Evolutionary conservation across 2,329 filamentous ascomycete species (phyloP).

Genomic region (Exophiala calicioides): DNA sequence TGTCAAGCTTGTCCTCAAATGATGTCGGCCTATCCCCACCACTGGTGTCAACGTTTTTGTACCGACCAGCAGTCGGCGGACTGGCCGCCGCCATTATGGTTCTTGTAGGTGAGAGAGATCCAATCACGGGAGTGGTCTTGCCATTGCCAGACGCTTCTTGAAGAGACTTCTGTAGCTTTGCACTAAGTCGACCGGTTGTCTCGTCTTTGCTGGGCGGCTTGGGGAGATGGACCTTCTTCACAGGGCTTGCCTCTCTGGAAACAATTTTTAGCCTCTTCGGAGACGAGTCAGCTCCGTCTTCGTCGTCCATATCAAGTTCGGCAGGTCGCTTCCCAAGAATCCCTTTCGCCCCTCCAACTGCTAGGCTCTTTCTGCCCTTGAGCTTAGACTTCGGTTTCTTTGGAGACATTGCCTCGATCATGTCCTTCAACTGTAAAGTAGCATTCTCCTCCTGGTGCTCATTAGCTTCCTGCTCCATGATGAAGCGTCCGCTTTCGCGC

Average conservation of each 20-base stretch:
- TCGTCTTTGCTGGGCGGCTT: conserved; percentile 69
- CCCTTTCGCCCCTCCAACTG: conserved; percentile 72
- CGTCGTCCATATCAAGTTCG: conserved; percentile 66
- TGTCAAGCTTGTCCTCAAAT: conserved; percentile 35
- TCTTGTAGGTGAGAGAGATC: conserved; percentile 53
- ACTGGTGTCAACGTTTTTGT: conserved; percentile 49
- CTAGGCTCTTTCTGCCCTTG: conserved; percentile 72
- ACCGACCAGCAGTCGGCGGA: conserved; percentile 58
- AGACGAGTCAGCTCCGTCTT: conserved; percentile 57
- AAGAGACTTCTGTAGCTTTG: conserved; percentile 43
- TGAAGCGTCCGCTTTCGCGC: conserved; percentile 60
- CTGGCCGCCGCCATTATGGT: conserved; percentile 53
- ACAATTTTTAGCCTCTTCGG: conserved; percentile 67
- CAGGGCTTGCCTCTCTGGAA: conserved; percentile 67
- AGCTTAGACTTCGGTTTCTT: conserved; percentile 57
- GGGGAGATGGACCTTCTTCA: conserved; percentile 71
- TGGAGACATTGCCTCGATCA: conserved; percentile 76
- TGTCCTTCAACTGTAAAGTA: conserved; percentile 69
- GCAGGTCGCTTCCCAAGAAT: conserved; percentile 72
- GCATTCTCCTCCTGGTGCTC: conserved; percentile 59
- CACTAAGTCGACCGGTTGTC: conserved; percentile 58
- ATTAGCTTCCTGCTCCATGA: conserved; percentile 56
- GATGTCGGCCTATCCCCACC: conserved; percentile 27
- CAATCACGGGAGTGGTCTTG: conserved; percentile 42
- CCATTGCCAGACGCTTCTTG: conserved; percentile 39